These are phyloP conservation scores for Cercophora samala DNA, from an alignment of 495 filamentous ascomycete genomes.

Conservation along the genomic window DNA sequence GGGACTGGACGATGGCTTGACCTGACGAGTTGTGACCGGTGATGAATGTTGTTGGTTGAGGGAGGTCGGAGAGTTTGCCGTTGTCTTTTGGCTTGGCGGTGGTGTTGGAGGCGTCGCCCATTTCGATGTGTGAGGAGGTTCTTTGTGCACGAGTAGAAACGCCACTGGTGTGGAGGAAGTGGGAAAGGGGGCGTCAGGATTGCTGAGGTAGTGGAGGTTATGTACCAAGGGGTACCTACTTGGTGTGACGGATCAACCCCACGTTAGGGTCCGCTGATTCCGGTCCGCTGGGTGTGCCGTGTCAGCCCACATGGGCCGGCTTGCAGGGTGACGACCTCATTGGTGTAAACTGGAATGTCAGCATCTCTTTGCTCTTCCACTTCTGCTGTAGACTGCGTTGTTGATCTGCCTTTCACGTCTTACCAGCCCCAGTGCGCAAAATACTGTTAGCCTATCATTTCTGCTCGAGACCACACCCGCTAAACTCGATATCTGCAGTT, in stretches of 20 bases:
- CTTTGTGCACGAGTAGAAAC: background rate
- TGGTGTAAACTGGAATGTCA: background rate
- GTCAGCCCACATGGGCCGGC: background rate
- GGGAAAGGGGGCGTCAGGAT: background rate
- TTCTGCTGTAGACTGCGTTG: too few species aligned
- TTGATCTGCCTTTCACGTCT: too few species aligned
- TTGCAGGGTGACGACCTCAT: background rate
- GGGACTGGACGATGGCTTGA: slow-evolving; percentile 37
- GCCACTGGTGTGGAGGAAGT: background rate
- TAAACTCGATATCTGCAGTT: too few species aligned
- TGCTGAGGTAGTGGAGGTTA: background rate
- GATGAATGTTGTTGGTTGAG: slow-evolving; percentile 35
- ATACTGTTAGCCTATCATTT: too few species aligned
- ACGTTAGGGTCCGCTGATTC: slow-evolving; percentile 8
- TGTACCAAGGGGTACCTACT: background rate
- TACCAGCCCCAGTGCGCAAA: too few species aligned
- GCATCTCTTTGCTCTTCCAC: background rate
- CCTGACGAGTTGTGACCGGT: slow-evolving; percentile 41
- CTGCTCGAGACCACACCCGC: too few species aligned
- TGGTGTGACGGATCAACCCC: slow-evolving; percentile 4
- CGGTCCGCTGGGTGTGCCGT: background rate
- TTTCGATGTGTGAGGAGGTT: slow-evolving; percentile 7
- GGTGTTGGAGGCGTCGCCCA: slow-evolving; percentile 17
- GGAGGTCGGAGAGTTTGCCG: slow-evolving; percentile 36
- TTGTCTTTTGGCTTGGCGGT: background rate